These are phyloP conservation scores for Protomyces arabidopsidicola DNA, from an alignment of 1,139 yeast genomes.

Conservation along the genomic window DNA sequence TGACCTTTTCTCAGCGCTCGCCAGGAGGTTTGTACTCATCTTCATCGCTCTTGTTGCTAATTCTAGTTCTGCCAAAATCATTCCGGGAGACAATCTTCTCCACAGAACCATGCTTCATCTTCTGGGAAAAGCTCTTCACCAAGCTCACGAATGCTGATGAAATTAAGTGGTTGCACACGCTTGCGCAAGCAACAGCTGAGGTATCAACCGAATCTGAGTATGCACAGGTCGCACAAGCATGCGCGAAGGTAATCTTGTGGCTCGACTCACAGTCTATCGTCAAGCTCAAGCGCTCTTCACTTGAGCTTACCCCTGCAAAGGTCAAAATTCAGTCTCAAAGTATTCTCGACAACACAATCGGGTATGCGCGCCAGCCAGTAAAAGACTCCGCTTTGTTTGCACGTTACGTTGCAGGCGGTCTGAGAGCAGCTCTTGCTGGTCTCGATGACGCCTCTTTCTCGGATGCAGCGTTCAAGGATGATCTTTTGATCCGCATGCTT, in stretches of 20 bases:
- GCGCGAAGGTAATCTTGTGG: neutral
- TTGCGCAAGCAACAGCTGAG: slow-evolving; percentile 9
- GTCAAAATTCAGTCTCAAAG: neutral
- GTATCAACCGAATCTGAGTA: neutral
- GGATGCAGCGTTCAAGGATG: slow-evolving; percentile 41
- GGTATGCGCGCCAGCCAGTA: slow-evolving; percentile 20
- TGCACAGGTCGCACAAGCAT: neutral
- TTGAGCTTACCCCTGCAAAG: neutral
- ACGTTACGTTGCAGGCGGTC: slow-evolving; percentile 2
- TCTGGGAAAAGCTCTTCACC: slow-evolving; percentile 48
- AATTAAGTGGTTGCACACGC: slow-evolving; percentile 10
- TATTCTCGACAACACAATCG: slow-evolving; percentile 29
- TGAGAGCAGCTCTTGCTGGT: neutral
- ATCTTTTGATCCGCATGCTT: slow-evolving; percentile 48
- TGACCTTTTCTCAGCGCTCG: slow-evolving; percentile 33
- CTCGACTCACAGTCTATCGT: neutral
- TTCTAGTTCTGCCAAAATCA: neutral
- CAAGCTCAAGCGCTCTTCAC: neutral
- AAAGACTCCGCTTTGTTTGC: slow-evolving; percentile 31
- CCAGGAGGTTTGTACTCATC: slow-evolving; percentile 41
- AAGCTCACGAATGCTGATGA: slow-evolving; percentile 42
- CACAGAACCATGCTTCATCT: slow-evolving; percentile 42
- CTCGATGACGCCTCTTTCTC: slow-evolving; percentile 19
- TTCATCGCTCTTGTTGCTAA: slow-evolving; percentile 28
- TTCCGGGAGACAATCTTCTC: slow-evolving; percentile 1